Conservation (phyloP, 2,329 filamentous ascomycete genomes). For the Ceratocystis cacaofunesta region DNA sequence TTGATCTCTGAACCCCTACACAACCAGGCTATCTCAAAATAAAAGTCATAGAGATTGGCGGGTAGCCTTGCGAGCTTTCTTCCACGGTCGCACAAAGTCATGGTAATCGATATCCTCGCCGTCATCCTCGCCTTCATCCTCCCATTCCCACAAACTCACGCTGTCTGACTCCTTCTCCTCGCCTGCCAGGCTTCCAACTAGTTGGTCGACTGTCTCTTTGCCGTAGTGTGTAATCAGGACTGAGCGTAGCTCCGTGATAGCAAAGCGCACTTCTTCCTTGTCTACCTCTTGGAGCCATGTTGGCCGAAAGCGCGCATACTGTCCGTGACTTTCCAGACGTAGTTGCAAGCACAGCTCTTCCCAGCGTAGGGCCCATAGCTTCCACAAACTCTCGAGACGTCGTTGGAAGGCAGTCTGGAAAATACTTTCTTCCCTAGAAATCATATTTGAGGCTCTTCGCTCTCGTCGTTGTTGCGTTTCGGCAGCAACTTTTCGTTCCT, state of each 20-base stretch:
- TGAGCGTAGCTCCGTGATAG: slow-evolving; percentile 6
- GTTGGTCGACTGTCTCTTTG: slow-evolving; percentile 12
- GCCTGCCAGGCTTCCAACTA: not conserved
- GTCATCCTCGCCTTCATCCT: slow-evolving; percentile 13
- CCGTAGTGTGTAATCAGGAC: slow-evolving; percentile 11
- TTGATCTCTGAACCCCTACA: not conserved
- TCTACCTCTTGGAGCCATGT: slow-evolving; percentile 10
- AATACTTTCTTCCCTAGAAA: slow-evolving; percentile 13
- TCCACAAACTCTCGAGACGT: slow-evolving; percentile 11
- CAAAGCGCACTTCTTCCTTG: not conserved
- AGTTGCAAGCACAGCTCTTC: slow-evolving; percentile 11
- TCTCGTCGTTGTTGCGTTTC: slow-evolving; percentile 13
- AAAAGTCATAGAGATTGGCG: not conserved
- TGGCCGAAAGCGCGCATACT: slow-evolving; percentile 11
- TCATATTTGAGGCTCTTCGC: slow-evolving; percentile 11
- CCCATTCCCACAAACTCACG: slow-evolving; percentile 16
- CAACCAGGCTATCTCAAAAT: not conserved
- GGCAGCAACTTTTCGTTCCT: slow-evolving; percentile 5
- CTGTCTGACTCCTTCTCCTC: slow-evolving; percentile 5
- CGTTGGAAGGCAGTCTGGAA: slow-evolving; percentile 12
- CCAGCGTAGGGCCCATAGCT: slow-evolving; percentile 15
- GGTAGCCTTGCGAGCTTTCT: slow-evolving; percentile 13
- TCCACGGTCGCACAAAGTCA: slow-evolving; percentile 17
- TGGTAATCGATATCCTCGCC: slow-evolving; percentile 16
- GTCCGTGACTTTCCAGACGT: not conserved